Percentiles rank a stretch among this genome's conserved stretches.
These are phyloP conservation scores for Bremia lactucae DNA, from an alignment of 352 stramenopile species.

Conservation along the genomic window DNA sequence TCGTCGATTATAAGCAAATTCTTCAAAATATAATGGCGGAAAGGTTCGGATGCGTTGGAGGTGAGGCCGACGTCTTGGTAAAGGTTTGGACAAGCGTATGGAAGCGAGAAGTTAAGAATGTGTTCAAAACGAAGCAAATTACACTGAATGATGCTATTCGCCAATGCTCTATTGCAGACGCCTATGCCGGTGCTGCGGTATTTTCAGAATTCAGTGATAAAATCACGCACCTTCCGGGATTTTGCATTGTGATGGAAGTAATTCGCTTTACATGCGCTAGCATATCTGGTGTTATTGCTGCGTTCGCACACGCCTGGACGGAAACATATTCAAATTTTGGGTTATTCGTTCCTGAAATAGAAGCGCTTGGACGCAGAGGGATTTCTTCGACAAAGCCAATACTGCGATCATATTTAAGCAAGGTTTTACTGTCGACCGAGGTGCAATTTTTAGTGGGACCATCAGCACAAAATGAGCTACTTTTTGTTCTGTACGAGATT, in stretches of 20 bases:
- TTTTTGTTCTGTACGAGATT: constrained; percentile 19
- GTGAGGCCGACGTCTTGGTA: background rate
- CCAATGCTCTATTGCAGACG: constrained; percentile 28
- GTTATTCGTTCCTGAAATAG: too few relatives aligned
- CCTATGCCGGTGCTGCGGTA: constrained; percentile 12
- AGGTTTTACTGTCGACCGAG: constrained; percentile 6
- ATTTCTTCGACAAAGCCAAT: constrained; percentile 10
- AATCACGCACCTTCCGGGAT: constrained; percentile 15
- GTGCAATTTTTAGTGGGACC: background rate
- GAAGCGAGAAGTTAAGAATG: constrained; percentile 18
- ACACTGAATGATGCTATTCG: constrained; percentile 15
- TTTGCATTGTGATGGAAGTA: constrained; percentile 13
- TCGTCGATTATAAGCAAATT: constrained; percentile 10
- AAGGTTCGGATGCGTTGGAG: background rate
- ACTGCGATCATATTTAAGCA: constrained; percentile 18
- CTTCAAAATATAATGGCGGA: background rate
- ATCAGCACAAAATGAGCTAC: constrained; percentile 7
- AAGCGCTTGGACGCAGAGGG: background rate
- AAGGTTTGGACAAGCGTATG: constrained; percentile 28
- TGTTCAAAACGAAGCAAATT: constrained; percentile 4
- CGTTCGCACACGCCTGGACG: constrained; percentile 18
- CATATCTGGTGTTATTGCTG: constrained; percentile 5
- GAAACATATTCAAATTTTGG: too few relatives aligned
- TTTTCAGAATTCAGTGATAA: background rate
- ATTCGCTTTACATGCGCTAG: constrained; percentile 10